phyloP scores from a whole-genome alignment of 495 filamentous ascomycete genomes.

The Aspergillus bridgeri region DNA sequence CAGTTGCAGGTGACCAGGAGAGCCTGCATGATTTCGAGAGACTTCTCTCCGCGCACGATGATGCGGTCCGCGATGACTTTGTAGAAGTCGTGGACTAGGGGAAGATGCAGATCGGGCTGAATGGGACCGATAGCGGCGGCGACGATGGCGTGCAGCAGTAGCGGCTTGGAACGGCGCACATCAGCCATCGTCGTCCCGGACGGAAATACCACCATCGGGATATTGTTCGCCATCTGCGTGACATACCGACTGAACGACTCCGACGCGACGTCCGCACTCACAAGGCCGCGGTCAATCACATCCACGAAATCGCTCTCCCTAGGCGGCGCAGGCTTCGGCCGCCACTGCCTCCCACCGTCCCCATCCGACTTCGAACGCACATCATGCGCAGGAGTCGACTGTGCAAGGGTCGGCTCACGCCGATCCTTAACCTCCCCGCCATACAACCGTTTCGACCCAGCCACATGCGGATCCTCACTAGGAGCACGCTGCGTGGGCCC shows the following conservation, averaged over 20 bases:
- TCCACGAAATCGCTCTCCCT: slow-evolving; percentile 45
- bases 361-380: slow-evolving; percentile 25
- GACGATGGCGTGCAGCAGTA: slow-evolving; percentile 78
- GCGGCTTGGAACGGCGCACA: slow-evolving; percentile 67
- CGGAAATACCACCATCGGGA: slow-evolving; percentile 78
- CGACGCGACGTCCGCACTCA: slow-evolving; percentile 59
- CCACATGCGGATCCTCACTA: too few species aligned
- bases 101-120: slow-evolving; percentile 54
- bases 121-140: slow-evolving; percentile 61
- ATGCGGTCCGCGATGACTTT: slow-evolving; percentile 69
- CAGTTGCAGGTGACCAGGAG: slow-evolving; percentile 68
- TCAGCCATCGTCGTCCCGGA: slow-evolving; percentile 60
- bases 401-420: slow-evolving; percentile 14
- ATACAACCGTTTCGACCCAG: slow-evolving; percentile 23
- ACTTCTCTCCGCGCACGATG: slow-evolving; percentile 75
- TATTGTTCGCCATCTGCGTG: slow-evolving; percentile 62
- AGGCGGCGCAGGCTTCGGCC: slow-evolving; percentile 9
- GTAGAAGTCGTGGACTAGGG: slow-evolving; percentile 68
- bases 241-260: slow-evolving; percentile 68
- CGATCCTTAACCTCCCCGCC: slow-evolving; percentile 24
- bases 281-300: slow-evolving; percentile 65
- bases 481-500: too few species aligned
- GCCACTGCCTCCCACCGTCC: slow-evolving; percentile 8
- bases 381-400: slow-evolving; percentile 26
- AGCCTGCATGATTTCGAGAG: slow-evolving; percentile 80